Percentiles rank a stretch among this genome's conserved stretches.
Evolutionary conservation across 2,329 filamentous ascomycete species (phyloP).

Genomic region (Apiospora sp.): DNA sequence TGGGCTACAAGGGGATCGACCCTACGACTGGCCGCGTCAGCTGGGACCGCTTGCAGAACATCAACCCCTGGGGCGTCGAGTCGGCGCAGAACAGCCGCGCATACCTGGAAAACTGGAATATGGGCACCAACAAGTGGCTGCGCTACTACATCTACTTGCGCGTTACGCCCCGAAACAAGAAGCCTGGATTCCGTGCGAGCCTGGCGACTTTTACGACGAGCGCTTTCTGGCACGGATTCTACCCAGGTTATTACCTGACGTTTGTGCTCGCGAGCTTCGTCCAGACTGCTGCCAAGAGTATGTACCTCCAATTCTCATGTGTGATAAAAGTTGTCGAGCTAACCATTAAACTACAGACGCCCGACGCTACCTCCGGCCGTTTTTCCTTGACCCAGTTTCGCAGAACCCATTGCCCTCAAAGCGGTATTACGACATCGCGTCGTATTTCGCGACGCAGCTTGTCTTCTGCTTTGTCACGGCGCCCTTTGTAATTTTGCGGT

Average conservation of each 20-base stretch:
- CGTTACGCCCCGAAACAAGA: constrained; percentile 93
- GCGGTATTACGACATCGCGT: constrained; percentile 83
- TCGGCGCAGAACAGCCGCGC: constrained; percentile 91
- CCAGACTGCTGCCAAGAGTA: constrained; percentile 94
- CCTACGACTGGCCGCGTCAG: constrained; percentile 82
- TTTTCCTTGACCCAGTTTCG: constrained; percentile 85
- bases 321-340: constrained; percentile 19
- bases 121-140: constrained; percentile 97
- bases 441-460: constrained; percentile 79
- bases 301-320: constrained; percentile 45
- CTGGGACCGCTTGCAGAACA: constrained; percentile 90
- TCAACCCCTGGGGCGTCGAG: constrained; percentile 86
- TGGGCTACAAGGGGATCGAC: constrained; percentile 95
- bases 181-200: constrained; percentile 94
- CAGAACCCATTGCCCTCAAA: constrained; percentile 75
- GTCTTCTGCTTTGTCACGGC: constrained; percentile 82
- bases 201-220: constrained; percentile 94
- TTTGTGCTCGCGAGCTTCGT: constrained; percentile 91
- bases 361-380: constrained; percentile 87
- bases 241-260: constrained; percentile 92
- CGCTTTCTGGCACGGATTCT: constrained; percentile 98
- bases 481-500: constrained; percentile 84
- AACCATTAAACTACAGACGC: constrained; percentile 68
- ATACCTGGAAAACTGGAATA: constrained; percentile 95
- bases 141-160: constrained; percentile 95